Base-by-base conservation (phyloP, 2,329 filamentous ascomycete genomes). In the Neofusicoccum ribis region DNA sequence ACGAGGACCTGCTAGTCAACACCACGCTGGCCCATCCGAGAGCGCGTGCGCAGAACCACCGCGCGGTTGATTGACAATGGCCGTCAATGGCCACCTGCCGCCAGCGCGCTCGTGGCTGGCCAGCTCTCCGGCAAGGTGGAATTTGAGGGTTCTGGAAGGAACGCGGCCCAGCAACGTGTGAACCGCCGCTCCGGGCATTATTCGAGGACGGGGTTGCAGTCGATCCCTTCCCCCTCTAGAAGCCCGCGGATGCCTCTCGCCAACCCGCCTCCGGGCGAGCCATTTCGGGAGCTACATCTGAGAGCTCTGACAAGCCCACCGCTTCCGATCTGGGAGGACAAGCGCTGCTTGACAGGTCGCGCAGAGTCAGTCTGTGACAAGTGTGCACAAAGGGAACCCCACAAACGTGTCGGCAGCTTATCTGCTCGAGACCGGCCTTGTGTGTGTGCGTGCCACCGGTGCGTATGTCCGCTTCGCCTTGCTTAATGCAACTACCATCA, bases 311-410 rank as follows among this genome's bases (percentile, higher is more conserved):
- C 12, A 23, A 4, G 34, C 17, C 17, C 43, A 17, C 46, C 27
- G 27, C 46, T 9, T 17, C 46, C 20, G 20, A 49, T 27, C n/a
- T 11, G 46, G 27, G 27, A 31, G 27, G 27, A 31, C 27, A 31
- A 31, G 44, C 15, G 47, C 34, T 47, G 37, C 27, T 37, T 60
- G 56, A 60, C 41, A 60, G 56, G 56, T 60, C 31, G 31, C 56
- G 56, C 56, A 60, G 56, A 60, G 41, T 47, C 56, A 37, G 27
- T 60, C 56, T 60, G 56, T 20, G 31, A 60, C 56, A 60, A 31
- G n/a, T 43, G 11, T 27, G 15, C 31, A 60, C 43, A 60, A 60
- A 60, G 43, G 23, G 47, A 14, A 14, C 47, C 11, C 20, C 49
- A 34, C 47, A 23, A 60, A 46, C 56, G 56, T 60, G 56, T 49